Conservation (phyloP, 2,329 filamentous ascomycete genomes). For the Aspergillus bombycis region DNA sequence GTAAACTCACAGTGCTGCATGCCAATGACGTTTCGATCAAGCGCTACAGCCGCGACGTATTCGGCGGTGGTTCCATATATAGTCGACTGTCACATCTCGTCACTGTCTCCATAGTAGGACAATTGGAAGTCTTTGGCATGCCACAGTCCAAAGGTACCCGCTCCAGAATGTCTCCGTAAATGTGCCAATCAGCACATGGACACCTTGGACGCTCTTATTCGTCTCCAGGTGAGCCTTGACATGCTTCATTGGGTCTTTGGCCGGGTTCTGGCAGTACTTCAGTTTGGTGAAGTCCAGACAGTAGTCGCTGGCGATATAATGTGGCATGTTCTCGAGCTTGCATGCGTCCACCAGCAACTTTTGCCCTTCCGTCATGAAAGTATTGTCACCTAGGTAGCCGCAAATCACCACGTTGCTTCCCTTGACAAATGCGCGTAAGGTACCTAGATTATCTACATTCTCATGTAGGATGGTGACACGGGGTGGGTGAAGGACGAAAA, state of each 20-base stretch:
- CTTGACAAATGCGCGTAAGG: too few species aligned
- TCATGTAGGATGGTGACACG: too few species aligned
- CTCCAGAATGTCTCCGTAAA: constrained; percentile 32
- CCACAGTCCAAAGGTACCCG: background rate
- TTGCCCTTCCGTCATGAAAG: constrained; percentile 47
- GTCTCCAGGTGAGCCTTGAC: constrained; percentile 43
- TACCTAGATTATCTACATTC: too few species aligned
- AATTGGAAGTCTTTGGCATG: too few species aligned
- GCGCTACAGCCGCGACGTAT: too few species aligned
- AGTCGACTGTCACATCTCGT: too few species aligned
- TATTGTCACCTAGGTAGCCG: constrained; percentile 45
- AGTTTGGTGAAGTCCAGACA: constrained; percentile 46
- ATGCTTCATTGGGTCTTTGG: constrained; percentile 47
- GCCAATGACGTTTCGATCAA: too few species aligned
- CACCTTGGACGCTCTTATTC: constrained; percentile 39
- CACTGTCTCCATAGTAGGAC: too few species aligned
- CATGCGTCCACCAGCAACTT: constrained; percentile 47
- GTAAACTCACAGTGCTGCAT: too few species aligned
- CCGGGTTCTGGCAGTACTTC: constrained; percentile 37
- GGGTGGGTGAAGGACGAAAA: too few species aligned
- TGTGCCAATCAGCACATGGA: constrained; percentile 47
- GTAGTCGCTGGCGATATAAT: constrained; percentile 49
- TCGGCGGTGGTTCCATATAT: too few species aligned
- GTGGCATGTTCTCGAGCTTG: constrained; percentile 36
- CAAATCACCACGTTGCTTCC: constrained; percentile 46